Base-by-base conservation (phyloP, 495 filamentous ascomycete species). In the Penicillium maclennaniae region DNA sequence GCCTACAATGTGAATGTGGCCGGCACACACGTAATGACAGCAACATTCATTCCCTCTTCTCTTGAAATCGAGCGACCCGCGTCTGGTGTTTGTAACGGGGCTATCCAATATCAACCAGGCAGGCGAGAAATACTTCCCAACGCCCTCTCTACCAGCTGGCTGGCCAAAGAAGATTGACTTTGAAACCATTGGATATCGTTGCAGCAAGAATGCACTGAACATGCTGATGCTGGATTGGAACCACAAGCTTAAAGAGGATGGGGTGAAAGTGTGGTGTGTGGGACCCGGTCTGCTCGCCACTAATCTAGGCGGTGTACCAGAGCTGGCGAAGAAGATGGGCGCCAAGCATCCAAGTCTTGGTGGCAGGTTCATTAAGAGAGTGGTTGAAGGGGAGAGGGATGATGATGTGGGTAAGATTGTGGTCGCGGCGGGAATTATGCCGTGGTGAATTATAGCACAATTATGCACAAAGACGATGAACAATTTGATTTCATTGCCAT, bases 1-100 rank as follows among this genome's bases (percentile, higher is more conserved):
- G 53, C 72, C 42, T 72, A 70, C 56, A 64, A 79, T 52, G 65
- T 75, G 25, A 83, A 83, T 49, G 70, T 79, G 6, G 48, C 79
- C 5, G 76, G 78, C 27, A 72, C 79, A 3, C 62, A 82, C 2
- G 70, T 83, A 25, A 19, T 80, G 39, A 66, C 62, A 2, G 49
- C 59, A 6, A 70, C 65, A 0, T 73, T 77, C 65, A 65, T 75
- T 75, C 17, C 78, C 80, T 0, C 68, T 83, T 0, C 68, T 83
- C 0, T 65, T 83, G 38, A 69, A 71, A 27, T 80, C 77, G 0
- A 10, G 45, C 5, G 60, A 75, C 26, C 77, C 78, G 0, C 71
- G 78, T 8, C 64, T 83, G 12, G 55, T 82, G 31, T 82, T 79
- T 50, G 65, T 78, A n/a, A 47, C 69, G 50, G 65, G 75, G 47